Percentiles rank a stretch among this genome's conserved stretches.
These are phyloP conservation scores for Cymbidium sinense DNA, from an alignment of 106 monocot genomes.

Conservation along the genomic window DNA sequence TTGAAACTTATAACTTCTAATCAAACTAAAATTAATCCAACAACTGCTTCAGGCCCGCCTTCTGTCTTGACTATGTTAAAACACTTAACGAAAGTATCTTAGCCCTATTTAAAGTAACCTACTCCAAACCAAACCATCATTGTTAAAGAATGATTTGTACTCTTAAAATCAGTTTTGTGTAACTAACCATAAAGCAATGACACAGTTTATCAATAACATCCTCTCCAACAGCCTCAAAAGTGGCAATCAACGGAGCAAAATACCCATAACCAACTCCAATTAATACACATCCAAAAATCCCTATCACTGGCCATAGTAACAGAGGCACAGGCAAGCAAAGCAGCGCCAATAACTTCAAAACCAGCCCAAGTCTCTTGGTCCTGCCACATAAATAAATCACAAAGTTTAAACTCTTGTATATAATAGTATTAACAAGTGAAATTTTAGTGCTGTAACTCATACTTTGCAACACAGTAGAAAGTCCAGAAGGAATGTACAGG, in stretches of 20 bases:
- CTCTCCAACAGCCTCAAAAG: slow-evolving; percentile 74
- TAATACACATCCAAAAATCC: slow-evolving; percentile 56
- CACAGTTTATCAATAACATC: slow-evolving; percentile 46
- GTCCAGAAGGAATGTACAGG: slow-evolving; percentile 89
- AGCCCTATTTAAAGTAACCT: no score
- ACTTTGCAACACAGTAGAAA: slow-evolving; percentile 64
- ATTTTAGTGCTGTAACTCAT: slow-evolving; percentile 9
- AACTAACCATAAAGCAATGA: slow-evolving; percentile 70
- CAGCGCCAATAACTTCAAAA: slow-evolving; percentile 45
- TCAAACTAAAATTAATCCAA: no score
- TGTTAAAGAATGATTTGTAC: background rate
- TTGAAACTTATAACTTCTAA: no score
- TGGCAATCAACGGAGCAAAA: slow-evolving; percentile 62
- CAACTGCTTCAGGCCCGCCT: no score
- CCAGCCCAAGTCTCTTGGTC: slow-evolving; percentile 60
- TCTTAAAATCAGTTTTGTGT: background rate
- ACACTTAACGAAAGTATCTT: no score
- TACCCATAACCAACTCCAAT: slow-evolving; percentile 71
- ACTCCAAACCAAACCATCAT: no score
- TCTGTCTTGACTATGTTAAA: no score
- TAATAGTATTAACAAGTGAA: background rate
- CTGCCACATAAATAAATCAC: slow-evolving; percentile 20
- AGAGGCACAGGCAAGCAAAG: slow-evolving; percentile 54
- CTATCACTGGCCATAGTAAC: slow-evolving; percentile 43
- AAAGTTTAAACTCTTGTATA: background rate